Evolutionary conservation across 2,329 filamentous ascomycete genomes (phyloP), one percentile per base, ranked within the genome.

Genomic region (Sporothrix curviconia): DNA sequence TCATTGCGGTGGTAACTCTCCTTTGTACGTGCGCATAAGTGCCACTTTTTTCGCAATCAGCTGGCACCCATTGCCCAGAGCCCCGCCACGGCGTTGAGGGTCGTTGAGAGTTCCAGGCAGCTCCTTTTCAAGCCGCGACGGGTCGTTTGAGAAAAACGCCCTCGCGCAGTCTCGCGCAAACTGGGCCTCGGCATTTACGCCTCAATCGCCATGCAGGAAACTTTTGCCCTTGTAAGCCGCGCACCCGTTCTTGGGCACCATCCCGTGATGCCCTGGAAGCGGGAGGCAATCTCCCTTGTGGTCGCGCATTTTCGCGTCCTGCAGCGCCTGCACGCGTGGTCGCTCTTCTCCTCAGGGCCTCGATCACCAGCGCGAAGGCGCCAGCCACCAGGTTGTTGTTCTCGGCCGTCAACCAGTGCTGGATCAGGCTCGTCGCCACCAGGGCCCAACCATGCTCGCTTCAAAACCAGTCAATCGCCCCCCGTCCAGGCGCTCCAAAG

Each of bases 31-130:
- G 69, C 88, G 86, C 74, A 92, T 88, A 49, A 99, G 68, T 87
- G 92, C 94, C 94, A 99, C 71, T 94, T 95, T 73, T 89, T 92
- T 8, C 95, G 94, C 83, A n/a, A 96, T 92, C 55, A 99, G 78
- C 28, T n/a, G 84, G 83, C 60, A 88, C 83, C 89, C n/a, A n/a
- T 99, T 95, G 67, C 94, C 92, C 61, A 95, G 81, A n/a, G n/a
- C n/a, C n/a, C n/a, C 71, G 92, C 91, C 68, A 96, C 92, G 3
- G 90, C 91, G 71, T 95, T 95, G 37, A 99, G 81, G n/a, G 70
- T 99, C 92, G 74, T 97, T 96, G 76, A 97, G 99, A 73, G 85
- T 99, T 94, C 94, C 99, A 67, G 89, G 89, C 73, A 96, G 83
- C 63, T 83, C 85, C 76, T 96, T 96, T 62, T 95, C 89, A 47